Evolutionary conservation across 306 rosid genomes (phyloP).

Genomic region (Coriaria nepalensis): DNA sequence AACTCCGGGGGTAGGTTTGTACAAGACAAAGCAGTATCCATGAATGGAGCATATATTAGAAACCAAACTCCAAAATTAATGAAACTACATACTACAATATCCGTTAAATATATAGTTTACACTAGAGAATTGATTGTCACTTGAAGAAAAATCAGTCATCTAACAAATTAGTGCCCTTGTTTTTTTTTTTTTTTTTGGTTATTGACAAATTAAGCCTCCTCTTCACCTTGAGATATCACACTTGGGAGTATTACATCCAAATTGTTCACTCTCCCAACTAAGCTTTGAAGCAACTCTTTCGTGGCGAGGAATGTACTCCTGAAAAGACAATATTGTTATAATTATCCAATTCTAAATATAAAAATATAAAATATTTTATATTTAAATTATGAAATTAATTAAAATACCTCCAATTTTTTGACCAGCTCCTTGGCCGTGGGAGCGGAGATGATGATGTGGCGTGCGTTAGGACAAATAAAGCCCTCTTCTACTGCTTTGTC

Average conservation of each 20-base stretch:
- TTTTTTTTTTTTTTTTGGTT: slow-evolving; percentile 14
- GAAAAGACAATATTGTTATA: background rate
- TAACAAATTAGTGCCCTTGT: slow-evolving; percentile 23
- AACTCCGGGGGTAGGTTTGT: too few relatives aligned
- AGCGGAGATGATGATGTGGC: slow-evolving; percentile 84
- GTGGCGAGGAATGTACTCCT: slow-evolving; percentile 83
- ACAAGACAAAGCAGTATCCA: too few relatives aligned
- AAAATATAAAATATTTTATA: background rate
- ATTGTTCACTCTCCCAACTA: slow-evolving; percentile 75
- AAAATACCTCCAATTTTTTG: slow-evolving; percentile 89
- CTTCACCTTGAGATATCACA: slow-evolving; percentile 38
- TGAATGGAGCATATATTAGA: too few relatives aligned
- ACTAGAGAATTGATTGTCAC: too few relatives aligned
- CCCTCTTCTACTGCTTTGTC: slow-evolving; percentile 98
- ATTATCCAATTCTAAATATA: background rate
- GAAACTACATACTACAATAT: too few relatives aligned
- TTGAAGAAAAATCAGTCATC: slow-evolving; percentile 17
- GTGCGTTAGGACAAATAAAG: slow-evolving; percentile 71
- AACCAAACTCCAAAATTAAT: too few relatives aligned
- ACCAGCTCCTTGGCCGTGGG: slow-evolving; percentile 78
- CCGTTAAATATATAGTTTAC: too few relatives aligned
- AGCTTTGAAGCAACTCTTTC: slow-evolving; percentile 82
- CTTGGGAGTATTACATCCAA: slow-evolving; percentile 29
- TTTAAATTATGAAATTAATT: too few relatives aligned
- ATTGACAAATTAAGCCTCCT: slow-evolving; percentile 7